phyloP scores from a whole-genome alignment of 331 rosid genomes.

The Malus hybrid region DNA sequence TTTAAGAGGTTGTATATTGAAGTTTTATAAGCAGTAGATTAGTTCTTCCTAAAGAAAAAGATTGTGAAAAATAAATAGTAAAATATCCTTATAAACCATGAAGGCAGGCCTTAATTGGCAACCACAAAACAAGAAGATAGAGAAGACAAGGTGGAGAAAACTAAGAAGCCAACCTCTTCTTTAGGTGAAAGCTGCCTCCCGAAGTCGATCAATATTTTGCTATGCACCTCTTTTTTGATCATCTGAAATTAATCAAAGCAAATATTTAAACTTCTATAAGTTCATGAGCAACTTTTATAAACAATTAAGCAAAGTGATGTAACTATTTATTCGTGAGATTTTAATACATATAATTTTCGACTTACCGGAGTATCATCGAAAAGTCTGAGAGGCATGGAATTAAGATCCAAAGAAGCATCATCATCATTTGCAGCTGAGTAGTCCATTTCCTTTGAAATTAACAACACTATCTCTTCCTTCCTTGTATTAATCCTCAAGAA shows the following conservation, averaged over 20 bases:
- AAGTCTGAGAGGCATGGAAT: constrained; percentile 33
- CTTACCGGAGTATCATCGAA: constrained; percentile 56
- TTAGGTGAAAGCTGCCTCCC: constrained; percentile 41
- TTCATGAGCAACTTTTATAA: not conserved
- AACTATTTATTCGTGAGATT: not conserved
- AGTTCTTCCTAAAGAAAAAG: not conserved
- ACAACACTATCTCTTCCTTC: not conserved
- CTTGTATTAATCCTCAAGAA: constrained; percentile 1
- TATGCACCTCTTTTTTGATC: constrained; percentile 45
- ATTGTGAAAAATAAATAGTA: not conserved
- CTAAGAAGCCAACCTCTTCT: constrained; percentile 57
- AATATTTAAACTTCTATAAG: not conserved
- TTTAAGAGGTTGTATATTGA: not conserved
- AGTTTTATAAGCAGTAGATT: not conserved
- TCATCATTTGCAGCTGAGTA: constrained; percentile 37
- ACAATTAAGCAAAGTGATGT: not conserved
- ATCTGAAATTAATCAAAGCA: constrained; percentile 35
- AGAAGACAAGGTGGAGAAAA: not conserved
- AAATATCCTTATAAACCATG: not conserved
- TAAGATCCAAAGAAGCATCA: constrained; percentile 71
- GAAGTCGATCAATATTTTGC: constrained; percentile 37
- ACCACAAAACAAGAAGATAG: not conserved
- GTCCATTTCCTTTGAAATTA: constrained; percentile 40
- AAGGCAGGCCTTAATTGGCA: not conserved
- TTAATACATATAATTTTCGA: not conserved